phyloP scores from a whole-genome alignment of 1,284 basidiomycete genomes.

The Ganoderma sinense region DNA sequence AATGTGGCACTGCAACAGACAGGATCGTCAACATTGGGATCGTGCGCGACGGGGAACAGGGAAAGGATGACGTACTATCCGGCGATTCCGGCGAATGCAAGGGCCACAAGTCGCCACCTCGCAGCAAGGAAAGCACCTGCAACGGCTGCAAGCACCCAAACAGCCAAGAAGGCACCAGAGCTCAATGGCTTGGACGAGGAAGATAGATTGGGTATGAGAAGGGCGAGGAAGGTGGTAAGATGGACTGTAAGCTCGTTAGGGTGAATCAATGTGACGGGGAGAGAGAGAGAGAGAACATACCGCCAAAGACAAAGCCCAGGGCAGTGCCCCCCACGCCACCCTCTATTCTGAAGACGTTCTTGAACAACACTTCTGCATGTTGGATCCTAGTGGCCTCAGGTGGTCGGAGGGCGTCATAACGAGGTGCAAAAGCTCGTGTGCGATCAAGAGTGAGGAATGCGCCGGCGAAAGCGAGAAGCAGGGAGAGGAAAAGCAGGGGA shows the following conservation, averaged over 20 bases:
- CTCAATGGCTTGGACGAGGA: slow-evolving; percentile 49
- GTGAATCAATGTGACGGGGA: not conserved
- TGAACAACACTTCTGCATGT: slow-evolving; percentile 37
- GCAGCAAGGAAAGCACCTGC: slow-evolving; percentile 55
- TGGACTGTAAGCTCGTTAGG: slow-evolving; percentile 51
- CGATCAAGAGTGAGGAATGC: slow-evolving; percentile 75
- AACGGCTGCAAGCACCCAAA: slow-evolving; percentile 63
- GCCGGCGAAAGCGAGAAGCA: slow-evolving; percentile 65
- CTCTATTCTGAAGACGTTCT: slow-evolving; percentile 50
- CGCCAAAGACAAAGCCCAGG: slow-evolving; percentile 65
- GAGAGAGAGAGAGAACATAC: slow-evolving; percentile 46
- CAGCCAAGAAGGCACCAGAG: slow-evolving; percentile 59
- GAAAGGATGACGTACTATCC: slow-evolving; percentile 55
- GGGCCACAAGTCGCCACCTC: slow-evolving; percentile 55
- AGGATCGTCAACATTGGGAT: not conserved
- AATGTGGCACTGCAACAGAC: slow-evolving; percentile 49
- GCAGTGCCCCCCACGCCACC: slow-evolving; percentile 70
- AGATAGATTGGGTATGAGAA: slow-evolving; percentile 62
- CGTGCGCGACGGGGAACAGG: not conserved
- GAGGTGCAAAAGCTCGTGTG: slow-evolving; percentile 63
- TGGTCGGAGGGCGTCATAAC: slow-evolving; percentile 37
- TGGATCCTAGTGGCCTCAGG: slow-evolving; percentile 43
- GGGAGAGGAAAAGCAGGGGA: slow-evolving; percentile 59
- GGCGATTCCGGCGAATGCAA: slow-evolving; percentile 52
- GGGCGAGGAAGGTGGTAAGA: slow-evolving; percentile 62